Percentiles rank a stretch among this genome's conserved stretches.
Conservation (phyloP, 495 filamentous ascomycete genomes). For the Trichocladium uniseriatum region DNA sequence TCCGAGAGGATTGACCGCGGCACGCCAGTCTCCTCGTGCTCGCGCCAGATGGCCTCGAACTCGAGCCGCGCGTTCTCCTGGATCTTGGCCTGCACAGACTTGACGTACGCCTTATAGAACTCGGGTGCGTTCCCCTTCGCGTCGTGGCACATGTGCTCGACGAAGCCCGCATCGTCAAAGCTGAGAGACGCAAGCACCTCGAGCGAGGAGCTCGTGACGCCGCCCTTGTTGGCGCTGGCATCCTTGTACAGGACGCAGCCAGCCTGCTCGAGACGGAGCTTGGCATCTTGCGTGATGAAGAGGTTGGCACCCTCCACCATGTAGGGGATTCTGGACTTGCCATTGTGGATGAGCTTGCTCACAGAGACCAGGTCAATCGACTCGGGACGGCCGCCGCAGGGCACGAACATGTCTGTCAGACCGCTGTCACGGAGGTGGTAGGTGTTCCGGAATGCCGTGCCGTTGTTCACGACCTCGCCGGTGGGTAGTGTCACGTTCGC, state of each 20-base stretch:
- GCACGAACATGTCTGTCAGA: constrained; percentile 82
- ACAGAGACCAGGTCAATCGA: constrained; percentile 88
- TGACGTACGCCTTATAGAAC: constrained; percentile 91
- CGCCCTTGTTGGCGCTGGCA: constrained; percentile 96
- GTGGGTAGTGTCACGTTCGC: constrained; percentile 73
- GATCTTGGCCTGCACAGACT: constrained; percentile 81
- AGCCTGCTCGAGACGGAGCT: constrained; percentile 85
- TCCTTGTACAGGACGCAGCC: constrained; percentile 95
- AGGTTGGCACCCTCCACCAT: constrained; percentile 97
- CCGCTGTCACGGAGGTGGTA: constrained; percentile 77
- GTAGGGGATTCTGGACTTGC: constrained; percentile 78
- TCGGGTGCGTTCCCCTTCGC: constrained; percentile 66
- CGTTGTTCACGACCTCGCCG: constrained; percentile 81
- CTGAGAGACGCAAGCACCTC: constrained; percentile 91
- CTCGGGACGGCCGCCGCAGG: constrained; percentile 93
- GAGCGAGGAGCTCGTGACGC: constrained; percentile 95
- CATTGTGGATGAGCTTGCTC: constrained; percentile 72
- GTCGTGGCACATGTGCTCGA: constrained; percentile 85
- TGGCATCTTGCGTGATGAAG: constrained; percentile 98
- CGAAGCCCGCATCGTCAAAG: constrained; percentile 83
- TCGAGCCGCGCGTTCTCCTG: constrained; percentile 82
- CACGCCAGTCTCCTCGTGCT: constrained; percentile 72
- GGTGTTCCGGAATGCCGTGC: constrained; percentile 91
- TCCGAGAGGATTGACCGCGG: constrained; percentile 79
- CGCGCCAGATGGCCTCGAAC: constrained; percentile 96